phyloP scores from a whole-genome alignment of 2,329 filamentous ascomycete genomes.

The Pyrenochaeta sp. region DNA sequence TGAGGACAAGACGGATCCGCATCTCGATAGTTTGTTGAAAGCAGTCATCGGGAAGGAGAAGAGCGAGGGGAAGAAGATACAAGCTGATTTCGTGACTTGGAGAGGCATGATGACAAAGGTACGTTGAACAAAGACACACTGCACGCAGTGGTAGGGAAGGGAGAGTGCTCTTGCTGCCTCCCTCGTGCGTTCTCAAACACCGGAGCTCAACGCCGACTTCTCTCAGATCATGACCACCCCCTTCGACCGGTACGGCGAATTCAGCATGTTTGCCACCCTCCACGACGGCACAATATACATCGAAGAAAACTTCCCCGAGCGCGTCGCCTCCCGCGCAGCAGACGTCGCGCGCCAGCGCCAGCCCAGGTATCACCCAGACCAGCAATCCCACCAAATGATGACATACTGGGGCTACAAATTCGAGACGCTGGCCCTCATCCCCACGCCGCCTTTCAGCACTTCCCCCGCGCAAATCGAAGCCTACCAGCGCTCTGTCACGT shows the following conservation, averaged over 20 bases:
- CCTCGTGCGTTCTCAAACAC: too few species aligned
- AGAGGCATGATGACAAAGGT: conserved; percentile 99
- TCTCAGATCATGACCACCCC: conserved; percentile 81
- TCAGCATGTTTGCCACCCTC: conserved; percentile 93
- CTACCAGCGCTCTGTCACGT: conserved; percentile 75
- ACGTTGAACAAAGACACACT: conserved; percentile 19
- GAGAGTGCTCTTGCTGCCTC: conserved; percentile 20
- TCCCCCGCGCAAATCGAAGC: conserved; percentile 79
- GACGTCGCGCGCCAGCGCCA: conserved; percentile 31
- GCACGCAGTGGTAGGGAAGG: conserved; percentile 25
- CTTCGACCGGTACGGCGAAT: conserved; percentile 81
- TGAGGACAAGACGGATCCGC: conserved; percentile 83
- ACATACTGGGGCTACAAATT: conserved; percentile 99
- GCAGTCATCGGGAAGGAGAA: conserved; percentile 78
- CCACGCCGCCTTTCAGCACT: conserved; percentile 79
- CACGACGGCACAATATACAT: conserved; percentile 86
- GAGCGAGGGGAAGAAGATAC: conserved; percentile 67
- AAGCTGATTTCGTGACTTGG: conserved; percentile 89
- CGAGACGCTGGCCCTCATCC: conserved; percentile 81
- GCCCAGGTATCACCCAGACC: conserved; percentile 55
- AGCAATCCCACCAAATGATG: conserved; percentile 79
- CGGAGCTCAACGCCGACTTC: conserved; percentile 7
- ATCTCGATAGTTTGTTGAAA: conserved; percentile 82
- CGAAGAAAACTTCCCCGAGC: conserved; percentile 85
- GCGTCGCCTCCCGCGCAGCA: conserved; percentile 66